Conservation (phyloP, 129 eudicot genomes). For the Lactuca saligna region DNA sequence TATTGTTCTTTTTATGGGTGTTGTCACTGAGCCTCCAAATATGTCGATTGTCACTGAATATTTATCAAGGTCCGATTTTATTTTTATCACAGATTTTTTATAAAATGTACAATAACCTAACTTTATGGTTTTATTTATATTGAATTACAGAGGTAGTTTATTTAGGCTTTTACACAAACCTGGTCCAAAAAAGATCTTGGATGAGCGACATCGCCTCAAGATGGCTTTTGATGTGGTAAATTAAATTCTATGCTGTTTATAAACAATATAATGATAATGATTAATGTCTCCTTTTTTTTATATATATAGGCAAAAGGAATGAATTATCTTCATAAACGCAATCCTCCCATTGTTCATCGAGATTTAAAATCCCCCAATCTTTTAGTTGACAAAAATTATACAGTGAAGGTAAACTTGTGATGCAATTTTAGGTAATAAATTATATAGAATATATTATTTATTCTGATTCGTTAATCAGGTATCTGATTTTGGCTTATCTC, state of each 20-base stretch:
- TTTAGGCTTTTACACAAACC: slow-evolving; percentile 78
- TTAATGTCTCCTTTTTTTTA: background rate
- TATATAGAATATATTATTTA: background rate
- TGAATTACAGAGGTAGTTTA: slow-evolving; percentile 76
- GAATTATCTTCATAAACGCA: slow-evolving; percentile 96
- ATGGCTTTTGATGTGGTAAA: slow-evolving; percentile 99
- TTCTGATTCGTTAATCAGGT: slow-evolving; percentile 48
- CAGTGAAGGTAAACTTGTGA: slow-evolving; percentile 66
- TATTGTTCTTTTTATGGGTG: slow-evolving; percentile 97
- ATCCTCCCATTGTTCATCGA: slow-evolving; percentile 91
- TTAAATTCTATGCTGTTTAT: background rate
- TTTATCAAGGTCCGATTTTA: slow-evolving; percentile 60
- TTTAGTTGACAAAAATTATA: slow-evolving; percentile 84
- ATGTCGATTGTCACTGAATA: slow-evolving; percentile 93
- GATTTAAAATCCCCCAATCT: slow-evolving; percentile 97
- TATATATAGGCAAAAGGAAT: slow-evolving; percentile 84
- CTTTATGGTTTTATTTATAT: slow-evolving; percentile 14
- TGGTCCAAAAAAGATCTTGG: slow-evolving; percentile 68
- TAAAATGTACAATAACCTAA: slow-evolving; percentile 7
- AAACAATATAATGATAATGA: too few relatives aligned
- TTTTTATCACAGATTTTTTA: background rate
- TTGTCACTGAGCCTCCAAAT: slow-evolving; percentile 90
- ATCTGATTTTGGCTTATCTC: slow-evolving; percentile 95
- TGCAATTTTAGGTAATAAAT: too few relatives aligned
- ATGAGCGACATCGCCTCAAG: slow-evolving; percentile 74